A percentile compares a stretch with the other conserved stretches of the same genome.
Conservation (phyloP, 345 rosid species). For the Eucalyptus camaldulensis region DNA sequence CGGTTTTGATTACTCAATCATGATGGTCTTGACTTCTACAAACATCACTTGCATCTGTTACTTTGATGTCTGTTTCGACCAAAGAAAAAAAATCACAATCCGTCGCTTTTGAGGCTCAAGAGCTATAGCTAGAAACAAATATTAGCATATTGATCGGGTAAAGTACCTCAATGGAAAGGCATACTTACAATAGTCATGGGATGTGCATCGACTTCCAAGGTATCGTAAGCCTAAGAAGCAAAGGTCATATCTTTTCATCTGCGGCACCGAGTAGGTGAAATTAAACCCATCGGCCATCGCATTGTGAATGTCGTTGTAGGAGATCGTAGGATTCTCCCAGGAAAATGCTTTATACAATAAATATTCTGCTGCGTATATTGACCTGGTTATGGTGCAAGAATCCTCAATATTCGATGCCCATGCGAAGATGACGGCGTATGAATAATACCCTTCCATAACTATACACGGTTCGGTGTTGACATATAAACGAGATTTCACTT, state of each 20-base stretch:
- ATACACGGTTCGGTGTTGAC: background rate
- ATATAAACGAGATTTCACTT: background rate
- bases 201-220: background rate
- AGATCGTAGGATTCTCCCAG: background rate
- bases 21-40: too few species aligned
- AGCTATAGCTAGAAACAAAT: too few species aligned
- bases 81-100: too few species aligned
- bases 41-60: too few species aligned
- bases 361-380: background rate
- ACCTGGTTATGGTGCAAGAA: background rate
- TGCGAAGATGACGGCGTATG: background rate
- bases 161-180: too few species aligned
- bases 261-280: too few species aligned
- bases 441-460: background rate
- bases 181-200: too few species aligned
- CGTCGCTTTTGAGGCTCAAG: too few species aligned
- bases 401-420: background rate
- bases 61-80: too few species aligned
- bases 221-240: background rate
- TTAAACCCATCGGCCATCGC: background rate
- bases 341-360: too few species aligned
- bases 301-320: background rate
- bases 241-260: too few species aligned
- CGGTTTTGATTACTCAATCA: background rate
- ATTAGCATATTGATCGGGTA: too few species aligned